A percentile compares a stretch with the other conserved stretches of the same genome.
Conservation (phyloP, 176 grass and related monocot species). For the sorghum (Sorghum bicolor) region DNA sequence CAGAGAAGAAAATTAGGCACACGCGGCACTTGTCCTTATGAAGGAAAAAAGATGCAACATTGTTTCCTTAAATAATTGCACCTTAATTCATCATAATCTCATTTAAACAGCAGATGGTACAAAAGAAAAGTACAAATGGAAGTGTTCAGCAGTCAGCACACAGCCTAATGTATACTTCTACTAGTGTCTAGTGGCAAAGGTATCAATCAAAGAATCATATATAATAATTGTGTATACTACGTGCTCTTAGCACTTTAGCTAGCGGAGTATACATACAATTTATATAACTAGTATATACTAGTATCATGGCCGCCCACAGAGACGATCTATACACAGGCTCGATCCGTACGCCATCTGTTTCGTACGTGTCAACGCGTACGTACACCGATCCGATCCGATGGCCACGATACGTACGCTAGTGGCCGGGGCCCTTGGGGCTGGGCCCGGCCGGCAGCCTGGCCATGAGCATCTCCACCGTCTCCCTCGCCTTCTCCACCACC, state of each 20-base stretch:
- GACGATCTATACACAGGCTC: background rate
- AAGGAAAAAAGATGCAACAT: background rate
- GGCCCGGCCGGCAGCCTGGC: slow-evolving; percentile 64
- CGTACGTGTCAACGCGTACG: no score
- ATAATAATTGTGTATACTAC: background rate
- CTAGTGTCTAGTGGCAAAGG: background rate
- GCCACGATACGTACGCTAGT: slow-evolving; percentile 24
- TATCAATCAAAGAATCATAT: background rate
- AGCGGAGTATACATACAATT: background rate
- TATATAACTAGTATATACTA: background rate
- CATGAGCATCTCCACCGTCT: slow-evolving; percentile 52
- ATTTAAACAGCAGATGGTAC: background rate
- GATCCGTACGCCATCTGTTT: no score
- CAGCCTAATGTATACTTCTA: background rate
- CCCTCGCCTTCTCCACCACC: slow-evolving; percentile 22
- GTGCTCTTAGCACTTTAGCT: background rate
- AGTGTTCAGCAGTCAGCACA: no score
- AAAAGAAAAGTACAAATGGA: background rate
- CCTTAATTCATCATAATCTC: background rate
- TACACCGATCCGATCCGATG: no score
- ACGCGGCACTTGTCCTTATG: background rate
- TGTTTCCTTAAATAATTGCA: background rate
- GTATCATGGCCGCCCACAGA: background rate
- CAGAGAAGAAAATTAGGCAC: background rate
- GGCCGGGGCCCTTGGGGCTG: slow-evolving; percentile 57